phyloP scores from a whole-genome alignment of 2,329 filamentous ascomycete genomes.

The Beauveria sp. region DNA sequence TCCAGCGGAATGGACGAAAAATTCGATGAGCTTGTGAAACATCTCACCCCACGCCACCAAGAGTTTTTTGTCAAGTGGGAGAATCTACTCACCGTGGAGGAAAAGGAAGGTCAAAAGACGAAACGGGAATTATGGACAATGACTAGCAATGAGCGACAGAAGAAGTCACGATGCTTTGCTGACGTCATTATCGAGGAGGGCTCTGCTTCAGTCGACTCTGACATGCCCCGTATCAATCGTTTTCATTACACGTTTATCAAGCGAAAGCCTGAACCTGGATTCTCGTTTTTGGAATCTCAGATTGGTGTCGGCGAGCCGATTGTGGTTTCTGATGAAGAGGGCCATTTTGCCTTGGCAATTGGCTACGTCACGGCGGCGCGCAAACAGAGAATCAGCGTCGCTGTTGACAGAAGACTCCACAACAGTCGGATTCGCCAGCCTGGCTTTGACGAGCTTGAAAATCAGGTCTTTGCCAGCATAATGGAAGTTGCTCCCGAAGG shows the following conservation, averaged over 20 bases:
- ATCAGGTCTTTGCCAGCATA: constrained; percentile 84
- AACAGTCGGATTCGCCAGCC: constrained; percentile 70
- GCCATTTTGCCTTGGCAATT: constrained; percentile 90
- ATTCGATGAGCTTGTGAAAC: constrained; percentile 72
- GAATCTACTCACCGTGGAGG: constrained; percentile 83
- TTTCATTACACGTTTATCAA: constrained; percentile 83
- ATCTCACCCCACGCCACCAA: constrained; percentile 66
- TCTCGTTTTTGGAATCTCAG: constrained; percentile 89
- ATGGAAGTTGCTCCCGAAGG: constrained; percentile 69
- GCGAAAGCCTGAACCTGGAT: constrained; percentile 48
- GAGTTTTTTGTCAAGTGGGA: constrained; percentile 96
- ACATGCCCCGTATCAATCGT: constrained; percentile 79
- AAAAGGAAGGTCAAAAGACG: constrained; percentile 80
- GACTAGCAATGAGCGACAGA: constrained; percentile 81
- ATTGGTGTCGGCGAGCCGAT: constrained; percentile 81
- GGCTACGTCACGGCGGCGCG: constrained; percentile 78
- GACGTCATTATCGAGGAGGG: constrained; percentile 77
- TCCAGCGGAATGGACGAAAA: constrained; percentile 73
- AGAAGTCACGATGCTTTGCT: constrained; percentile 81
- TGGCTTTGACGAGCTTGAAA: constrained; percentile 67
- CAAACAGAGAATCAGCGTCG: constrained; percentile 71
- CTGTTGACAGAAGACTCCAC: constrained; percentile 83
- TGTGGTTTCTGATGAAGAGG: constrained; percentile 91
- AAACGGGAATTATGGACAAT: constrained; percentile 94
- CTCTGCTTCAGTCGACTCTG: constrained; percentile 60